Percentiles rank a stretch among this genome's conserved stretches.
Conservation (phyloP, 2,329 filamentous ascomycete species). For the Gaeumannomyces sp. region DNA sequence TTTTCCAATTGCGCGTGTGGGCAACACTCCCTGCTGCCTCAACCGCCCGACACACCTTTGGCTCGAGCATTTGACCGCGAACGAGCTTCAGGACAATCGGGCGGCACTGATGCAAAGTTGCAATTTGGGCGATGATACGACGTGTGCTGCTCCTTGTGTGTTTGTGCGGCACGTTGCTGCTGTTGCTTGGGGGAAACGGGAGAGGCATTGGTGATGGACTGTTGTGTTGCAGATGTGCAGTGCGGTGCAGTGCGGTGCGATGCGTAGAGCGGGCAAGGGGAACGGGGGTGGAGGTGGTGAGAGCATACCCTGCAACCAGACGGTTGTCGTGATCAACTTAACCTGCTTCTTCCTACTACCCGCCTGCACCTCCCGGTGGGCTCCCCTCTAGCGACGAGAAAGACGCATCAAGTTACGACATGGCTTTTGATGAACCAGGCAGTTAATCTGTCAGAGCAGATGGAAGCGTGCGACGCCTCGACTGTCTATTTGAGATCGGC, state of each 20-base stretch:
- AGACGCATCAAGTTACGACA: constrained; percentile 11
- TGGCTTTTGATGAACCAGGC: constrained; percentile 10
- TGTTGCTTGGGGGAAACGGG: neutral
- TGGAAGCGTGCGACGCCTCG: constrained; percentile 3
- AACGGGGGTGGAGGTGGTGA: neutral
- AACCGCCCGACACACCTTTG: neutral
- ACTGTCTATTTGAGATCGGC: constrained; percentile 3
- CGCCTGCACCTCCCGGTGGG: constrained; percentile 1
- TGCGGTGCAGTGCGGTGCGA: neutral
- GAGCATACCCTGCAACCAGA: constrained; percentile 4
- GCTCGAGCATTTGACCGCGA: constrained; percentile 6
- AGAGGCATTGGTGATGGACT: neutral
- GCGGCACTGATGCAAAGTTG: constrained; percentile 5
- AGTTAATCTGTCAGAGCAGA: constrained; percentile 8
- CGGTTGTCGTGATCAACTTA: neutral
- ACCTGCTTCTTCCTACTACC: constrained; percentile 4
- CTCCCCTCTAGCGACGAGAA: constrained; percentile 5
- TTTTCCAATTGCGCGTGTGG: constrained; percentile 4
- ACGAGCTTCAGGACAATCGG: constrained; percentile 3
- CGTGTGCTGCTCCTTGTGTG: neutral
- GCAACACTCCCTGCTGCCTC: neutral
- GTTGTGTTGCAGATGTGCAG: neutral
- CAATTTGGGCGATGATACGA: constrained; percentile 2
- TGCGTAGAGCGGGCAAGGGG: neutral
- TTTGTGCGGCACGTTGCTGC: neutral